phyloP scores from a whole-genome alignment of 176 grass and related monocot species.

The Oropetium thomaeum region DNA sequence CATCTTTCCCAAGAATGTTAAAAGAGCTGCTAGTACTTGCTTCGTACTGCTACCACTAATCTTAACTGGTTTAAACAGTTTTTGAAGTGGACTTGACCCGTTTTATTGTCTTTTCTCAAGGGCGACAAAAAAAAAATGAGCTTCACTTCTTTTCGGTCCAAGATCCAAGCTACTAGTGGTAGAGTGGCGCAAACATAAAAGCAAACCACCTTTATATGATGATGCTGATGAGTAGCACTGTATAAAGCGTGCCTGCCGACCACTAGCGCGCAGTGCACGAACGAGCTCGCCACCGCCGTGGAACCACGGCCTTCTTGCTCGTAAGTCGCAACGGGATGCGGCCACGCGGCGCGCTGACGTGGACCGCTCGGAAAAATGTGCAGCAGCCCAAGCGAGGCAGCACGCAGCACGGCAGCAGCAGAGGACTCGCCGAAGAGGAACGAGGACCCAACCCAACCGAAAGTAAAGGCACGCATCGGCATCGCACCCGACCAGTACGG shows the following conservation, averaged over 20 bases:
- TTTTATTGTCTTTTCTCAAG: too few relatives aligned
- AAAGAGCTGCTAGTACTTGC: background rate
- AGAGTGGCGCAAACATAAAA: background rate
- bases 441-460: background rate
- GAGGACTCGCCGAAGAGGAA: too few relatives aligned
- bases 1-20: background rate
- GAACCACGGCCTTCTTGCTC: background rate
- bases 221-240: background rate
- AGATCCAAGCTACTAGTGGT: background rate
- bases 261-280: background rate
- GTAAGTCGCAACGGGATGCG: background rate
- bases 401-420: too few relatives aligned
- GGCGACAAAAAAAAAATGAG: background rate
- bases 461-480: background rate
- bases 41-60: background rate
- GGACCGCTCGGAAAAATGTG: background rate
- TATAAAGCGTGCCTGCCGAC: background rate
- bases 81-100: background rate
- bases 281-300: background rate
- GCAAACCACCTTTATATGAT: background rate
- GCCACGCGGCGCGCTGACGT: constrained; percentile 18
- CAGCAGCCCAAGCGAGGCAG: background rate
- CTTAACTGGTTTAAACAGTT: background rate
- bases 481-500: background rate
- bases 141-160: background rate